These are phyloP conservation scores for Alternaria consortialis DNA, from an alignment of 2,329 filamentous ascomycete genomes.

Conservation along the genomic window DNA sequence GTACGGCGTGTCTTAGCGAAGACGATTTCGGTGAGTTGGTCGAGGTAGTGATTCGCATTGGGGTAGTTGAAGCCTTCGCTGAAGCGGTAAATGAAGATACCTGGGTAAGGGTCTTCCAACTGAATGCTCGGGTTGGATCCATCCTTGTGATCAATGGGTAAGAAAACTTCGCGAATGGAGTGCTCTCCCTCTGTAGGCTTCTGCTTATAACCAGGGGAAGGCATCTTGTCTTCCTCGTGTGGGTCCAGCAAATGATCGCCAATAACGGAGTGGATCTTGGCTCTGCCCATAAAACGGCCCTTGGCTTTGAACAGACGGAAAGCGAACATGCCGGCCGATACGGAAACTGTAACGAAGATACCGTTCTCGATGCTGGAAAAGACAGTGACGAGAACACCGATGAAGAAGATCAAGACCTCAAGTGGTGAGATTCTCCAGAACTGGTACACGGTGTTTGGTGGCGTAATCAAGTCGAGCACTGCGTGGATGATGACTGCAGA, in stretches of 20 bases:
- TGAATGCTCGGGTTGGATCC: conserved; percentile 87
- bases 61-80: conserved; percentile 97
- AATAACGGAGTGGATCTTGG: conserved; percentile 86
- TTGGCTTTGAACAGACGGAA: conserved; percentile 84
- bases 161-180: conserved; percentile 77
- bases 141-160: conserved; percentile 85
- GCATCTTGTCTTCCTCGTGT: conserved; percentile 42
- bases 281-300: conserved; percentile 84
- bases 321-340: conserved; percentile 80
- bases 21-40: conserved; percentile 64
- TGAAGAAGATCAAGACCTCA: conserved; percentile 91
- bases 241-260: conserved; percentile 73
- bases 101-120: conserved; percentile 82
- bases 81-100: conserved; percentile 96
- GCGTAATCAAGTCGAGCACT: conserved; percentile 90
- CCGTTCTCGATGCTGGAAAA: conserved; percentile 91
- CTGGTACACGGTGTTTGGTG: conserved; percentile 89
- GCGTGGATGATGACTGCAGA: conserved; percentile 95
- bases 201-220: conserved; percentile 22
- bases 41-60: conserved; percentile 88
- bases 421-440: conserved; percentile 95
- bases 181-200: conserved; percentile 46
- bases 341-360: conserved; percentile 83
- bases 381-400: conserved; percentile 88
- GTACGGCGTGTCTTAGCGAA: conserved; percentile 76